A percentile compares a stretch with the other conserved stretches of the same genome.
These are phyloP conservation scores for Fusarium anguioides DNA, from an alignment of 2,329 filamentous ascomycete species.

Conservation along the genomic window DNA sequence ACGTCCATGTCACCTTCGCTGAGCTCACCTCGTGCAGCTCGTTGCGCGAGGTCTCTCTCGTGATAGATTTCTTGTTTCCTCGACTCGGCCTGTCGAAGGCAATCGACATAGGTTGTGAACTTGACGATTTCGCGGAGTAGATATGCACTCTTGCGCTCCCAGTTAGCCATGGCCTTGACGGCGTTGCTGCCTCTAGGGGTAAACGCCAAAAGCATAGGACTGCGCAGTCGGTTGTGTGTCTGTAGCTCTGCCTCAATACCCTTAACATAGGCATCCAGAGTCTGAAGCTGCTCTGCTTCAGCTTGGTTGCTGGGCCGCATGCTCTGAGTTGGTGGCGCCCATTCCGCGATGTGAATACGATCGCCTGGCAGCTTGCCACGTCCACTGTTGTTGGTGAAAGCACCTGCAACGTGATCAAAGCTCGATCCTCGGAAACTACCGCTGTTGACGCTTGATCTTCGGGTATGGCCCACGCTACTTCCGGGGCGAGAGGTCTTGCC, in stretches of 20 bases:
- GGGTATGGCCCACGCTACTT: conserved; percentile 59
- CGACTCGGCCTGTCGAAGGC: conserved; percentile 75
- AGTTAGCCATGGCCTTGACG: conserved; percentile 89
- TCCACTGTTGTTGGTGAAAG: conserved; percentile 62
- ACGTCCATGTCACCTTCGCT: conserved; percentile 54
- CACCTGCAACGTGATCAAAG: conserved; percentile 68
- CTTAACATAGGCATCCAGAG: conserved; percentile 81
- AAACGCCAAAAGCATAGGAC: conserved; percentile 89
- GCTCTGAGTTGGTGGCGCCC: conserved; percentile 88
- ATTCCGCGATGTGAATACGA: conserved; percentile 84
- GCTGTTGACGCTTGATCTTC: conserved; percentile 60
- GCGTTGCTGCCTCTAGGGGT: conserved; percentile 85
- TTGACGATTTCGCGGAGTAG: conserved; percentile 94
- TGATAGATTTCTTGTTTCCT: conserved; percentile 77
- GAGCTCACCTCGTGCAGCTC: conserved; percentile 61
- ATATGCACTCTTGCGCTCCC: conserved; percentile 96
- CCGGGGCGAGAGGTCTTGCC: conserved; percentile 59
- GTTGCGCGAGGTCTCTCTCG: conserved; percentile 64
- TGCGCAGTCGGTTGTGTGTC: conserved; percentile 87
- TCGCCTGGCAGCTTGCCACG: conserved; percentile 81
- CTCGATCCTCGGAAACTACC: conserved; percentile 66
- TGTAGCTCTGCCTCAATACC: conserved; percentile 87
- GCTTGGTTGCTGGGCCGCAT: conserved; percentile 83
- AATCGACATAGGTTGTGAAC: conserved; percentile 94
- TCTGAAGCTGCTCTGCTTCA: conserved; percentile 83